phyloP scores from a whole-genome alignment of 768 basidiomycete species.

The Lactifluus volemus region DNA sequence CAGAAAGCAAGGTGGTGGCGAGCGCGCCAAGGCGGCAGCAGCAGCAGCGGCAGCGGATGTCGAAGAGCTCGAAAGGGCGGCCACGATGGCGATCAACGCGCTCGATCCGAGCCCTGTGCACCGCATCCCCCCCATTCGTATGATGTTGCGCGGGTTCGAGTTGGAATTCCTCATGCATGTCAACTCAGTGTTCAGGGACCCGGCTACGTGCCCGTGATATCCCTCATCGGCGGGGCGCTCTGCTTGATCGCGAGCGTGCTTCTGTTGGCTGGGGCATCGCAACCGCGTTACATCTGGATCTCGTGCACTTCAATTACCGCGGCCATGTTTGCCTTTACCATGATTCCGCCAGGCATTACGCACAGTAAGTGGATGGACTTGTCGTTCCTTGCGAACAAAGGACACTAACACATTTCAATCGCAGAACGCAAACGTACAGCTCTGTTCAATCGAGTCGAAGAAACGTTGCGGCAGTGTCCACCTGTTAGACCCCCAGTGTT shows the following conservation, averaged over 20 bases:
- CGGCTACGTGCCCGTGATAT: neutral
- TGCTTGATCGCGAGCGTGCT: slow-evolving; percentile 12
- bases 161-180: neutral
- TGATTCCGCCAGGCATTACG: neutral
- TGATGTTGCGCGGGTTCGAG: neutral
- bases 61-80: neutral
- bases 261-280: slow-evolving; percentile 1
- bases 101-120: neutral
- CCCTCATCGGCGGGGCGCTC: slow-evolving; percentile 5
- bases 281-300: slow-evolving; percentile 9
- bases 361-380: neutral
- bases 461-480: neutral
- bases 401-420: neutral
- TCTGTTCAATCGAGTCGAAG: slow-evolving; percentile 10
- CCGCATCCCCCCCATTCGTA: neutral
- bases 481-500: slow-evolving; percentile 1
- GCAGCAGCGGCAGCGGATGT: neutral
- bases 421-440: slow-evolving; percentile 1
- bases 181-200: slow-evolving; percentile 1
- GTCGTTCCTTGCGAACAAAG: neutral
- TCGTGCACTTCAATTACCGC: neutral
- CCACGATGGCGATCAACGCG: neutral
- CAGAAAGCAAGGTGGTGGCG: too few relatives aligned
- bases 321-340: neutral
- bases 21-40: neutral